Evolutionary conservation across 441 rosid species (phyloP), one percentile per base, ranked within the genome.

Genomic region (Populus hybrid): DNA sequence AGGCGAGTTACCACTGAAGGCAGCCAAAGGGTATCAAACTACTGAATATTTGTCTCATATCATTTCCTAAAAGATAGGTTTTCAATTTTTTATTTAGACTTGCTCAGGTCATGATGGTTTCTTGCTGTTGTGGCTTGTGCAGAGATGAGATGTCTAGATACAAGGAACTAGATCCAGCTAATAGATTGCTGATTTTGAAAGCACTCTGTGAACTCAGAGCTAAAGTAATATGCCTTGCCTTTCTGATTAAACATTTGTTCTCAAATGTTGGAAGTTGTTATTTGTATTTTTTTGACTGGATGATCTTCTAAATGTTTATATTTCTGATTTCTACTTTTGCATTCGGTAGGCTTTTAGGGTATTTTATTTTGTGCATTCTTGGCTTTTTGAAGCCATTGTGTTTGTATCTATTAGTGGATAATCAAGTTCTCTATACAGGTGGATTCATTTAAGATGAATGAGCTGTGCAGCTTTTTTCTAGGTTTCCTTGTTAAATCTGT

Each of bases 171-270:
- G 83, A 85, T 76, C 91, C 93, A 18, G 84, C 78, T 61, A 63
- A 68, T 78, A 91, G 97, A 26, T 82, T 94, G 38, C 82, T 63
- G 74, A 79, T 94, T 64, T 80, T 94, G 3, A 94, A 88, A 83
- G 95, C 93, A 68, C 95, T 94, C 29, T 93, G 98, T 81, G 98
- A 94, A 86, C 82, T 93, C 75, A 91, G 97, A 64, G 89, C 87
- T 56, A 87, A 89, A 65, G 99, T 94, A 89, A 76, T 68, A 6
- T 72, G 68, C 71, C 67, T 14, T 64, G 35, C 80, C 74, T 63
- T 64, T 75, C 61, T 72, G n/a, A 53, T 42, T 24, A 45, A 28
- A 38, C 56, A 56, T 66, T 76, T 36, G 65, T 24, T 33, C 10
- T 68, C 78, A 71, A 23, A 66, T 80, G 38, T 66, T 50, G 35